phyloP scores from a whole-genome alignment of 306 rosid species.

The Citrullus amarus region DNA sequence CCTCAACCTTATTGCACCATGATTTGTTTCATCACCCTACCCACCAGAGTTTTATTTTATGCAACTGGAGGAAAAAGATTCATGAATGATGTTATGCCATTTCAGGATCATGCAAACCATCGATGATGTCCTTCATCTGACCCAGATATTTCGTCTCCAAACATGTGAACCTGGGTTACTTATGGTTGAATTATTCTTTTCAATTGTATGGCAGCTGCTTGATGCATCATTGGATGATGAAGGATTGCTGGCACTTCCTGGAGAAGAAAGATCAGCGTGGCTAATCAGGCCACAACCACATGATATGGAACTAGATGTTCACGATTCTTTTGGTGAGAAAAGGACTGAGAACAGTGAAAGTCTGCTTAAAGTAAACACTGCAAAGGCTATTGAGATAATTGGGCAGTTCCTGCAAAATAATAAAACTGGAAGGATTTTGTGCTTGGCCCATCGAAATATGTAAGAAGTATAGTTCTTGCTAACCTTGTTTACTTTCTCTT shows the following conservation, averaged over 20 bases:
- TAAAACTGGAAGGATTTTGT: constrained; percentile 53
- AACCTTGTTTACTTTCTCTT: background rate
- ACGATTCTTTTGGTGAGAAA: constrained; percentile 34
- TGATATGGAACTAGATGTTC: constrained; percentile 55
- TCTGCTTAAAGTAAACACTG: constrained; percentile 43
- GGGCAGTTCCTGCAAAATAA: constrained; percentile 53
- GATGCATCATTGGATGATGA: constrained; percentile 91
- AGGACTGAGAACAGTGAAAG: constrained; percentile 36
- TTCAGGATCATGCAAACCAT: constrained; percentile 75
- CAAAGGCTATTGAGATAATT: constrained; percentile 61
- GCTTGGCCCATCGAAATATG: constrained; percentile 65
- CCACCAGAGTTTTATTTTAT: background rate
- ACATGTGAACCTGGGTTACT: constrained; percentile 60
- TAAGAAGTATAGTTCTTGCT: constrained; percentile 23
- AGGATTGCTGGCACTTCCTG: constrained; percentile 46
- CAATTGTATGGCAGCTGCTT: constrained; percentile 68
- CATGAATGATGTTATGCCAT: constrained; percentile 17
- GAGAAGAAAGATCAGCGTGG: constrained; percentile 63
- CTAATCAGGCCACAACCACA: constrained; percentile 25
- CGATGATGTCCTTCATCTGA: constrained; percentile 71
- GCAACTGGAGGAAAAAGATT: background rate
- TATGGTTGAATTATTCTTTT: constrained; percentile 71
- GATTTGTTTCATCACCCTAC: background rate
- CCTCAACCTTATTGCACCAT: background rate
- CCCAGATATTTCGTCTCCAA: constrained; percentile 42